Evolutionary conservation across 352 stramenopile species (phyloP).

Genomic region (Globisporangium spinosum): DNA sequence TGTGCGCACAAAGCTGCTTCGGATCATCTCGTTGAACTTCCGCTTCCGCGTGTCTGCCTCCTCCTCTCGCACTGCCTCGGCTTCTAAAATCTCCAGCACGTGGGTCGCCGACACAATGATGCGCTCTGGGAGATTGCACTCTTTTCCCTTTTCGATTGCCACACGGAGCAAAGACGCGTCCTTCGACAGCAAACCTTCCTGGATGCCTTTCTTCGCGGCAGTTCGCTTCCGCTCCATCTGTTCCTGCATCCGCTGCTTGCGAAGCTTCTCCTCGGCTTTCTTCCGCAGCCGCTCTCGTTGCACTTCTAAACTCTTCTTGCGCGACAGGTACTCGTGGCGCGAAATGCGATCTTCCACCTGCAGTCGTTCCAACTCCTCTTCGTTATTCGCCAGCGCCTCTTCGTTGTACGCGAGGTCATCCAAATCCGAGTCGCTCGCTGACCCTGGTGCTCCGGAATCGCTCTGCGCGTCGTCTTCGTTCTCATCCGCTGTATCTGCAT

Average conservation of each 20-base stretch:
- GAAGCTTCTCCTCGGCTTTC: slow-evolving; percentile 51
- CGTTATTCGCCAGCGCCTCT: slow-evolving; percentile 58
- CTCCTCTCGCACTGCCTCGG: slow-evolving; percentile 60
- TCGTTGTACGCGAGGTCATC: slow-evolving; percentile 60
- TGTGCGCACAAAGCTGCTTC: slow-evolving; percentile 67
- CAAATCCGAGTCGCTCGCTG: slow-evolving; percentile 56
- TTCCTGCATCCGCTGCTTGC: slow-evolving; percentile 62
- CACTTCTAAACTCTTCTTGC: slow-evolving; percentile 67
- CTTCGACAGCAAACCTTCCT: slow-evolving; percentile 59
- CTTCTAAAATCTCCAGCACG: slow-evolving; percentile 72
- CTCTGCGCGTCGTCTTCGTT: slow-evolving; percentile 36
- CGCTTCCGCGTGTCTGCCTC: slow-evolving; percentile 59
- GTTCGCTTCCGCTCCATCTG: slow-evolving; percentile 59
- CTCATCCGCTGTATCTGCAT: slow-evolving; percentile 12
- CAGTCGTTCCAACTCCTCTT: slow-evolving; percentile 70
- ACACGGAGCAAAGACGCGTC: slow-evolving; percentile 45
- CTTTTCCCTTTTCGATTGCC: slow-evolving; percentile 70
- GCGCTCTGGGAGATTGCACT: slow-evolving; percentile 54
- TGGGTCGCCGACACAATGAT: slow-evolving; percentile 74
- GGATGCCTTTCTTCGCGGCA: slow-evolving; percentile 62
- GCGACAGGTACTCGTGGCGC: slow-evolving; percentile 74
- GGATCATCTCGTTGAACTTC: slow-evolving; percentile 56
- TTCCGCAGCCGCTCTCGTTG: slow-evolving; percentile 60
- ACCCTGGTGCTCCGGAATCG: slow-evolving; percentile 32
- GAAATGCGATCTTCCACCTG: slow-evolving; percentile 64